phyloP scores from a whole-genome alignment of 352 stramenopile genomes.

The Phytophthora pluvialis region DNA sequence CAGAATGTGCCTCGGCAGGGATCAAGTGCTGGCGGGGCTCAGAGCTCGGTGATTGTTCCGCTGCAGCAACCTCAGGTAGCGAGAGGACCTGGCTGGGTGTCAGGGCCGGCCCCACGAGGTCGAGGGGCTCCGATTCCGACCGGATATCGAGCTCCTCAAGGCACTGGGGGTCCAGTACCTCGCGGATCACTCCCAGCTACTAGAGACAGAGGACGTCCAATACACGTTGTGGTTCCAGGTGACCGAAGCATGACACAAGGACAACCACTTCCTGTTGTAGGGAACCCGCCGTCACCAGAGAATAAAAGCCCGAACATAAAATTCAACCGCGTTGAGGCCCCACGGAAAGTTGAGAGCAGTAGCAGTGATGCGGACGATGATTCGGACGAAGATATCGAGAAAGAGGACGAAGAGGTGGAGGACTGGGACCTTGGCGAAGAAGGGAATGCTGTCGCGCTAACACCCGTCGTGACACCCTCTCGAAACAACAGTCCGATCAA shows the following conservation, averaged over 20 bases:
- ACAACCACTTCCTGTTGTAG: constrained; percentile 13
- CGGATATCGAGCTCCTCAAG: constrained; percentile 28
- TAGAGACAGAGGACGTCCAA: constrained; percentile 22
- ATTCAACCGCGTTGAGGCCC: background rate
- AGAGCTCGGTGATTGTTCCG: constrained; percentile 18
- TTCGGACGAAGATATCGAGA: constrained; percentile 45
- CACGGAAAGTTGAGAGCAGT: constrained; percentile 17
- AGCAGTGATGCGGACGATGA: constrained; percentile 26
- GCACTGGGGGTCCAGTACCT: constrained; percentile 4
- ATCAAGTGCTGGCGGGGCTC: constrained; percentile 1
- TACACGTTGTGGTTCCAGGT: constrained; percentile 25
- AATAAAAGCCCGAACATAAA: background rate
- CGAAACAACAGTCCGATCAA: constrained; percentile 2
- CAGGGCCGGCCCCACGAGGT: constrained; percentile 25
- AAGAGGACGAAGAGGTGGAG: constrained; percentile 48
- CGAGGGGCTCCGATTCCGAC: constrained; percentile 21
- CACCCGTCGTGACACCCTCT: background rate
- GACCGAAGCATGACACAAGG: constrained; percentile 19
- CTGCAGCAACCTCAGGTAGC: constrained; percentile 36
- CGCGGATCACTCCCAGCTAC: constrained; percentile 21
- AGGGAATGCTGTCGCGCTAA: background rate
- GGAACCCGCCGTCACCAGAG: constrained; percentile 7
- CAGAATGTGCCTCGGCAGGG: constrained; percentile 18
- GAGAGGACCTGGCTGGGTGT: constrained; percentile 35
- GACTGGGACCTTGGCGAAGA: constrained; percentile 47